These are phyloP conservation scores for Curvularia lunata DNA, from an alignment of 2,329 filamentous ascomycete genomes.

Conservation along the genomic window DNA sequence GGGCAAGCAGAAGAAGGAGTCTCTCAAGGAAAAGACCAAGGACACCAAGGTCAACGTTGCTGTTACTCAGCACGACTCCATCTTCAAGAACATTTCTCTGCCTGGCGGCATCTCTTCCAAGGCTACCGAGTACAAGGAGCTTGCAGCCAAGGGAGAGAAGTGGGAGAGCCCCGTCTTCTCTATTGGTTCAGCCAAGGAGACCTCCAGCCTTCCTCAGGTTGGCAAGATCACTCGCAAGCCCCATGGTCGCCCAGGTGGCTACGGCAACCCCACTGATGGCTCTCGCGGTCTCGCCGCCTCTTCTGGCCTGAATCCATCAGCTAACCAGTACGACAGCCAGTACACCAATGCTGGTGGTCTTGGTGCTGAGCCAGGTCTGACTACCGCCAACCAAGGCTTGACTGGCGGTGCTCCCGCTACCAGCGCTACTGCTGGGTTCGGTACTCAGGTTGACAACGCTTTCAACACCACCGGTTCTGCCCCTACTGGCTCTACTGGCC, in stretches of 20 bases:
- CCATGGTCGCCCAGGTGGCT: conserved; percentile 54
- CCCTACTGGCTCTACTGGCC: conserved; percentile 13
- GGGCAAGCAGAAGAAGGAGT: conserved; percentile 77
- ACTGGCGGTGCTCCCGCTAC: conserved; percentile 12
- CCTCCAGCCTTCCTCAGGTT: conserved; percentile 70
- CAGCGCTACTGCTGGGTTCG: conserved; percentile 41
- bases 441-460: conserved; percentile 55
- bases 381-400: conserved; percentile 18
- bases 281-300: conserved; percentile 27
- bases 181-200: conserved; percentile 78
- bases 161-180: conserved; percentile 97
- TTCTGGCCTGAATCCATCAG: conserved; percentile 20
- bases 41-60: conserved; percentile 81
- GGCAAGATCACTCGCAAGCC: conserved; percentile 64
- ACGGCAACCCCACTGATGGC: conserved; percentile 27
- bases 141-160: conserved; percentile 84
- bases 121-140: conserved; percentile 90
- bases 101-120: conserved; percentile 90
- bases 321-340: conserved; percentile 25
- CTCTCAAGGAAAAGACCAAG: conserved; percentile 54
- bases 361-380: conserved; percentile 14
- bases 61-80: conserved; percentile 86
- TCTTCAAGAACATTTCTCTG: conserved; percentile 87
- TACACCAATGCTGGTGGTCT: conserved; percentile 22
- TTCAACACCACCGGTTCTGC: conserved; percentile 39